Percentiles rank a stretch among this genome's conserved stretches.
Conservation (phyloP, 1,284 basidiomycete genomes). For the Trametes sp. region DNA sequence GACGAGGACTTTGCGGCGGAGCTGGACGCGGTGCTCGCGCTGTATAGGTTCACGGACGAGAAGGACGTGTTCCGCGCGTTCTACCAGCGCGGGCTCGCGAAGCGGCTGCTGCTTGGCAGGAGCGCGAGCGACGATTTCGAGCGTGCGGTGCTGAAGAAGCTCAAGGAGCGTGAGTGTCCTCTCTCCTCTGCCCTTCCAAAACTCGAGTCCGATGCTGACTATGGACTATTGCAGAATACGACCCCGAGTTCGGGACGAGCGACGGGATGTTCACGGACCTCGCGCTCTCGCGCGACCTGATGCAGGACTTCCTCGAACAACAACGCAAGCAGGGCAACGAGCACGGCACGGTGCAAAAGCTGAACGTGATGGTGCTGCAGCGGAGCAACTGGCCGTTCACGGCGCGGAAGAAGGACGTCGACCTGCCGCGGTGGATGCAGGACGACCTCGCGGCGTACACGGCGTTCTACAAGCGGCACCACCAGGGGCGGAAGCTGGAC, state of each 20-base stretch:
- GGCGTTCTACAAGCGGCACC: constrained; percentile 78
- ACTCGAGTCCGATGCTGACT: background rate
- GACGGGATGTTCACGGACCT: constrained; percentile 93
- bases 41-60: constrained; percentile 92
- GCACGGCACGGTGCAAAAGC: constrained; percentile 41
- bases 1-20: constrained; percentile 76
- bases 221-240: constrained; percentile 65
- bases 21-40: constrained; percentile 79
- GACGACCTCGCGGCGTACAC: constrained; percentile 67
- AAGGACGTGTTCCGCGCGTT: constrained; percentile 96
- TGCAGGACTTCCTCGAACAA: constrained; percentile 61
- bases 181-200: background rate
- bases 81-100: constrained; percentile 91
- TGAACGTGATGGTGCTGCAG: constrained; percentile 78
- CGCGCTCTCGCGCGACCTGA: constrained; percentile 73
- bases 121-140: constrained; percentile 95
- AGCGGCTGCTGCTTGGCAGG: constrained; percentile 85
- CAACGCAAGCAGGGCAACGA: constrained; percentile 30
- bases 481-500: constrained; percentile 74
- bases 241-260: constrained; percentile 88
- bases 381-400: constrained; percentile 81
- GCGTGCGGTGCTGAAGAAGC: constrained; percentile 85
- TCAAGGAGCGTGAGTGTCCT: constrained; percentile 78
- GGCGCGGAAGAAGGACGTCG: constrained; percentile 54
- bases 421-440: constrained; percentile 75